Base-by-base conservation (phyloP, 2,329 filamentous ascomycete genomes). In the Claviceps digitariae region DNA sequence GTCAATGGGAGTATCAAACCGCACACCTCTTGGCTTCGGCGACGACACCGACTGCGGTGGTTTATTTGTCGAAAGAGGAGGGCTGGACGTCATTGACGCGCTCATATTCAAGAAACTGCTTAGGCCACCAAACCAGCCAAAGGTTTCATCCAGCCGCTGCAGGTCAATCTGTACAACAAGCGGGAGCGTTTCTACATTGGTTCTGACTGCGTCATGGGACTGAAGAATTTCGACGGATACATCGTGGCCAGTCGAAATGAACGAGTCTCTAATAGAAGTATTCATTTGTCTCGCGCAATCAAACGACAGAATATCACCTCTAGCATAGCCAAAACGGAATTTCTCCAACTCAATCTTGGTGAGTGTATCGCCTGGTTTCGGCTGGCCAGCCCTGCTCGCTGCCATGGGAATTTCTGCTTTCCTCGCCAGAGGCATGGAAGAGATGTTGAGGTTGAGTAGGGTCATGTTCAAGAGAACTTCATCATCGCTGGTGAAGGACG, bases 51-150 rank as follows among this genome's bases (percentile, higher is more conserved):
- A 60, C 4, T 69, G 64, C 8, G 60, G 61, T 45, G 68, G 67
- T 36, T 69, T 66, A 1, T 65, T 66, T 3, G 66, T 66, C 15
- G 72, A 70, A 36, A 48, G 5, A 1, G 83, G 80, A n/a, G 81
- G 77, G 55, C 80, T 85, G 1, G 87, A 90, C 12, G 84, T 81
- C 57, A 95, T 86, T 0, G 91, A 95, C 55, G 80, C 86, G 57
- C 90, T 87, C 65, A 96, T 79, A 61, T 93, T 94, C 45, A 98
- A 72, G 51, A 98, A 85, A 58, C 90, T 89, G 66, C 90, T 95
- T 45, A 98, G 73, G 0, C 93, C 93, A 38, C 93, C 93, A 67
- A 96, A 90, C 76, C 87, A 89, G 53, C 82, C 81, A 55, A 97
- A 82, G 0, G 87, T 87, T 61, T 95, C 90, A 60, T 97, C 93